Evolutionary conservation across 2,329 filamentous ascomycete species (phyloP), one percentile per base, ranked within the genome.

Genomic region (Zopfia rhizophila): DNA sequence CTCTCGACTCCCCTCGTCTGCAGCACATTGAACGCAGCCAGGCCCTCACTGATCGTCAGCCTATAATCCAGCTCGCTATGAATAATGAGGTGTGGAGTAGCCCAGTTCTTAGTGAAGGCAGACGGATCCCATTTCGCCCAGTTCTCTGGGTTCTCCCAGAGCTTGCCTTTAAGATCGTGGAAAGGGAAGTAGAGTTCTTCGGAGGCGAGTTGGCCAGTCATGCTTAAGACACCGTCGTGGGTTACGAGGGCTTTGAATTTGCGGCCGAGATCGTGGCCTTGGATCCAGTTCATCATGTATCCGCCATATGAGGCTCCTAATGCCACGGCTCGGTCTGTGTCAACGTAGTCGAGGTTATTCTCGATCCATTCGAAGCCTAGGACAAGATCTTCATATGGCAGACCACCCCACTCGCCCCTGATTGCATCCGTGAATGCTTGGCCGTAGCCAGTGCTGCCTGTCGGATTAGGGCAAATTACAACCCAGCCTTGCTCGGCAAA

Each of bases 51-150:
- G 41, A 97, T 86, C 1, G 91, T 88, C 18, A 97, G 76, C 13
- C 93, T 83, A 68, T 96, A 97, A 70, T 97, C 93, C 22, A 94
- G 80, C 61, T 94, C 90, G 63, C 86, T 93, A 72, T 97, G 93
- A 42, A 97, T 91, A 50, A 95, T 86, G 51, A 99, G 78, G 72
- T 94, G 87, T 1, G 94, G 94, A 1, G 92, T 97, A 1, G 82
- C 77, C 92, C 92, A 97, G 57, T 93, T 80, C 24, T 79, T 71
- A 0, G 80, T 77, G 58, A 80, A 78, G 3, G 72, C 72, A 13
- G 76, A 77, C 0, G 84, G 84, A 60, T 86, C 82, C 80, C 82
- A 86, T 36, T 77, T 67, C 18, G 73, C 72, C 81, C 82, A 86
- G 7, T 72, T 71, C 35, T 78, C 73, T 12, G 61, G 57, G n/a